Conservation (phyloP, 2,329 filamentous ascomycete genomes). For the Epichloe brachyelytri region DNA sequence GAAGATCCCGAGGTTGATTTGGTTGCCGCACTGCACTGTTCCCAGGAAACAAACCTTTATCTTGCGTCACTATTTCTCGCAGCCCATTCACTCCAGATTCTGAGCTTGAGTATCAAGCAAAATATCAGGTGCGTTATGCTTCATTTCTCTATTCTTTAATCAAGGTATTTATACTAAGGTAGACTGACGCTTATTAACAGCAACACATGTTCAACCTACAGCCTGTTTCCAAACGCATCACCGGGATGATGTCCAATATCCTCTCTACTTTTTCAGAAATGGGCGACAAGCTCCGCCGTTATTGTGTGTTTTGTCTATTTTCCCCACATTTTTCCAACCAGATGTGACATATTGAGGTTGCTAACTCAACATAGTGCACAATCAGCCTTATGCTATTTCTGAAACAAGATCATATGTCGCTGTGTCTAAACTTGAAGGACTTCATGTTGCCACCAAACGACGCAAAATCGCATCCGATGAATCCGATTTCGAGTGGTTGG, state of each 20-base stretch:
- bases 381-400: constrained; percentile 13
- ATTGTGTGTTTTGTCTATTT: constrained; percentile 9
- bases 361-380: constrained; percentile 4
- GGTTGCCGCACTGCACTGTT: constrained; percentile 12
- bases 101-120: constrained; percentile 1
- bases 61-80: constrained; percentile 5
- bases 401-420: constrained; percentile 13
- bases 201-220: constrained; percentile 13
- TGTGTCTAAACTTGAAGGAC: not conserved
- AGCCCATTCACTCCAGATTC: not conserved
- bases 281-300: constrained; percentile 13
- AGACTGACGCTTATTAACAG: not conserved
- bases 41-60: not conserved
- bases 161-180: not conserved
- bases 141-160: not conserved
- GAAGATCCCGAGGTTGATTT: constrained; percentile 19
- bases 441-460: constrained; percentile 15
- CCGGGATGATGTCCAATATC: constrained; percentile 18
- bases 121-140: not conserved
- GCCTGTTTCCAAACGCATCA: constrained; percentile 10
- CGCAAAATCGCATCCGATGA: constrained; percentile 13
- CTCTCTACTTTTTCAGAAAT: constrained; percentile 14
- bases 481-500: constrained; percentile 14
- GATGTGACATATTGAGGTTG: not conserved
- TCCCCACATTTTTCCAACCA: not conserved